Conservation (phyloP, 2,329 filamentous ascomycete species). For the Colletotrichum sidae region DNA sequence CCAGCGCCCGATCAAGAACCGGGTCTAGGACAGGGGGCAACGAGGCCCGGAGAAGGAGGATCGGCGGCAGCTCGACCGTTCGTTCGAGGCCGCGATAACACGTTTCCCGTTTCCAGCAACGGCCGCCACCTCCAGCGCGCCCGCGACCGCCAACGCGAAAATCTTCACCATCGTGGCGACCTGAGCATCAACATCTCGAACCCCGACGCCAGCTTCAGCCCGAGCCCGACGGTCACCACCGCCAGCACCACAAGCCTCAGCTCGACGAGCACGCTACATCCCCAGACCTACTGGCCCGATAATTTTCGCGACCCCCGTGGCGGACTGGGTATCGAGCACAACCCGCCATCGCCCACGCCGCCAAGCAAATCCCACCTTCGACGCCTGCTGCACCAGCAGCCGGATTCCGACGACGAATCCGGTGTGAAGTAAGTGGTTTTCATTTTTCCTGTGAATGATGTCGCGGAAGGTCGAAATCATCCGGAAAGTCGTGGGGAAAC, state of each 20-base stretch:
- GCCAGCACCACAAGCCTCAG: slow-evolving; percentile 5
- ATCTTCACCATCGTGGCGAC: too few relatives aligned
- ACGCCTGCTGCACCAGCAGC: slow-evolving; percentile 2
- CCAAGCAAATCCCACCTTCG: slow-evolving; percentile 13
- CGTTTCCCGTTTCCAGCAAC: too few relatives aligned
- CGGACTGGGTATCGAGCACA: slow-evolving; percentile 26
- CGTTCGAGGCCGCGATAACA: too few relatives aligned
- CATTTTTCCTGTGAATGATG: neutral
- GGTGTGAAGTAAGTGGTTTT: slow-evolving; percentile 11
- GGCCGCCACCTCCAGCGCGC: too few relatives aligned
- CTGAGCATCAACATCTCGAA: slow-evolving; percentile 13
- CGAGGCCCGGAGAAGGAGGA: too few relatives aligned
- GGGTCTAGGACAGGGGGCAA: too few relatives aligned
- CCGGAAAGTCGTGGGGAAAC: too few relatives aligned
- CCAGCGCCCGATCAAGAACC: neutral
- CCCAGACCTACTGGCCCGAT: slow-evolving; percentile 28
- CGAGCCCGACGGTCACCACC: slow-evolving; percentile 19
- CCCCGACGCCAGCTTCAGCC: slow-evolving; percentile 6
- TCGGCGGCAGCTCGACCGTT: too few relatives aligned
- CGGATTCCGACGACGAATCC: neutral
- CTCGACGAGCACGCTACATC: slow-evolving; percentile 22
- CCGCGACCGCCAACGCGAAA: slow-evolving; percentile 5
- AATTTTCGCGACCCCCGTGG: slow-evolving; percentile 24
- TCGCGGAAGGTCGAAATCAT: neutral
- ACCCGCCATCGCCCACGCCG: neutral